Evolutionary conservation across 2,329 filamentous ascomycete species (phyloP).

Genomic region (Penicillium fuscoglaucum): DNA sequence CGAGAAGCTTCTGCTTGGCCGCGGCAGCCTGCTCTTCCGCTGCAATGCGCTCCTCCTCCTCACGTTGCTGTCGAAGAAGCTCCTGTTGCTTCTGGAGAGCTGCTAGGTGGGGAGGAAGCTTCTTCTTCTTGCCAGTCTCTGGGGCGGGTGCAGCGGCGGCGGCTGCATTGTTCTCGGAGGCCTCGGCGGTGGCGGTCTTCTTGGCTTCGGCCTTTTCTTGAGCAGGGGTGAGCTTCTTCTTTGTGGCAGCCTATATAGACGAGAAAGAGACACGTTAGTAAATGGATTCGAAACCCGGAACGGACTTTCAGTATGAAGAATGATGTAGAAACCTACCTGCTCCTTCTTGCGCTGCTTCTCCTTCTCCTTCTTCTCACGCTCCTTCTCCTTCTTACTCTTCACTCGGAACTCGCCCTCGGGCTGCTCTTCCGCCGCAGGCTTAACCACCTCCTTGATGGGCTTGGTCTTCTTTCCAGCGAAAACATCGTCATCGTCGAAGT

Average conservation of each 20-base stretch:
- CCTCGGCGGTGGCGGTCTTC: constrained; percentile 59
- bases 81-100: constrained; percentile 54
- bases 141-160: constrained; percentile 29
- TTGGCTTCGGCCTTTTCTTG: constrained; percentile 63
- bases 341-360: constrained; percentile 99
- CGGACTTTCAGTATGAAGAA: not conserved
- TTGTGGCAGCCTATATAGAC: constrained; percentile 69
- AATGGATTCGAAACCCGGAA: not conserved
- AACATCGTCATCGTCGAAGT: constrained; percentile 79
- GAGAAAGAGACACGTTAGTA: constrained; percentile 13
- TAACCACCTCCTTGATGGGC: constrained; percentile 46
- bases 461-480: constrained; percentile 77
- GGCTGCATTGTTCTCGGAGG: constrained; percentile 56
- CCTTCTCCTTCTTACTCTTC: constrained; percentile 97
- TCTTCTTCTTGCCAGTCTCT: constrained; percentile 74
- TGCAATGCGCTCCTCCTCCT: constrained; percentile 45
- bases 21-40: constrained; percentile 45
- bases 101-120: constrained; percentile 63
- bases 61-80: constrained; percentile 45
- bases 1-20: constrained; percentile 38
- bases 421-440: constrained; percentile 44
- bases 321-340: constrained; percentile 60
- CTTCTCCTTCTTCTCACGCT: constrained; percentile 94
- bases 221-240: constrained; percentile 63
- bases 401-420: constrained; percentile 64